phyloP scores from a whole-genome alignment of 2,329 filamentous ascomycete species.

The Triangularia setosa region DNA sequence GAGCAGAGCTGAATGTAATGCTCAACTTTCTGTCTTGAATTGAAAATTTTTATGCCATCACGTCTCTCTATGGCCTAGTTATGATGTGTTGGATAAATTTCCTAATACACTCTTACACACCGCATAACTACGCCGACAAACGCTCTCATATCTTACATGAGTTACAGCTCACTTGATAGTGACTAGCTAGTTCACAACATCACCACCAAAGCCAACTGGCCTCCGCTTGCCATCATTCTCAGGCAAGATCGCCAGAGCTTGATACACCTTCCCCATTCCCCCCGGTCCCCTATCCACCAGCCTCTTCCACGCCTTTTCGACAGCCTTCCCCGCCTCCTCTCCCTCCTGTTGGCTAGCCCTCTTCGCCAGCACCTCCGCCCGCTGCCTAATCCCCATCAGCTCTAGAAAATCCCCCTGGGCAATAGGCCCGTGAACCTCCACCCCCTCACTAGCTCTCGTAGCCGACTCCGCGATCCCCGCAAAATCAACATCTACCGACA shows the following conservation, averaged over 20 bases:
- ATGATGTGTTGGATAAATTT: not conserved
- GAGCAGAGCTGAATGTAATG: not conserved
- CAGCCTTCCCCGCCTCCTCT: constrained; percentile 51
- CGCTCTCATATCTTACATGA: not conserved
- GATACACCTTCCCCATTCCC: constrained; percentile 94
- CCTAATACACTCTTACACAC: not conserved
- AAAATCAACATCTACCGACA: constrained; percentile 94
- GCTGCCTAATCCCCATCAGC: constrained; percentile 76
- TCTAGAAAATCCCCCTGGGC: constrained; percentile 78
- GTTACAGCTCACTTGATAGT: not conserved
- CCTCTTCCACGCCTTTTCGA: constrained; percentile 74
- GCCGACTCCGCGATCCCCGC: constrained; percentile 79
- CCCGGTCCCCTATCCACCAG: constrained; percentile 76
- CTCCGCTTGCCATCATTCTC: constrained; percentile 68
- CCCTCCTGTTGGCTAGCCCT: constrained; percentile 26
- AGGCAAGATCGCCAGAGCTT: constrained; percentile 85
- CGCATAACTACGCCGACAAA: not conserved
- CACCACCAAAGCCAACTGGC: constrained; percentile 90
- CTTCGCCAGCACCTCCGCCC: constrained; percentile 64
- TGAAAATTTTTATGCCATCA: too few species aligned
- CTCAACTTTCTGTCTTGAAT: not conserved
- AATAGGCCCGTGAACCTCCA: constrained; percentile 91
- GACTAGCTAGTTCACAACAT: constrained; percentile 41
- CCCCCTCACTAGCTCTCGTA: constrained; percentile 66
- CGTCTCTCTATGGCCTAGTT: too few species aligned